Conservation (phyloP, 768 basidiomycete species). For the Amanita muscaria region DNA sequence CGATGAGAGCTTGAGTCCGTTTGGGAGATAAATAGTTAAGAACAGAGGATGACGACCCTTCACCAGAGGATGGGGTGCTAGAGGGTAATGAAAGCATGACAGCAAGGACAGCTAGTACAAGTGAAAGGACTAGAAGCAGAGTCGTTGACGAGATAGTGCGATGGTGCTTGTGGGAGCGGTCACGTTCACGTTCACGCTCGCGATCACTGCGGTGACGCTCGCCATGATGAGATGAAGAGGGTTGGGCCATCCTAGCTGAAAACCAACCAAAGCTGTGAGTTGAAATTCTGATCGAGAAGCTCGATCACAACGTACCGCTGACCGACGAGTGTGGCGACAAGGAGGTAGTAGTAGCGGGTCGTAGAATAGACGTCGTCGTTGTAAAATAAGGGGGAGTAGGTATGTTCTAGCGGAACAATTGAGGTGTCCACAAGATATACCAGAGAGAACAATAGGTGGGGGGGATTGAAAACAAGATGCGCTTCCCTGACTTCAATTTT, state of each 20-base stretch:
- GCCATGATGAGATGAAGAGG: slow-evolving; percentile 73
- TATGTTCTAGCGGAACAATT: slow-evolving; percentile 1
- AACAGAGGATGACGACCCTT: slow-evolving; percentile 40
- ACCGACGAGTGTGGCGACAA: slow-evolving; percentile 64
- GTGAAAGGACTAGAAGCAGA: slow-evolving; percentile 76
- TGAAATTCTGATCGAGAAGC: slow-evolving; percentile 3
- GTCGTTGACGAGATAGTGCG: slow-evolving; percentile 87
- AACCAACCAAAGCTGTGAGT: slow-evolving; percentile 8
- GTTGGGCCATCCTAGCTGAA: slow-evolving; percentile 81
- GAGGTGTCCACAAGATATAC: slow-evolving; percentile 17
- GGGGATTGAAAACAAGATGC: slow-evolving; percentile 22
- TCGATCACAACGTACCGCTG: slow-evolving; percentile 29
- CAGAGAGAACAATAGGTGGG: slow-evolving; percentile 17
- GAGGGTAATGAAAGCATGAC: slow-evolving; percentile 85
- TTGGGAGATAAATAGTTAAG: slow-evolving; percentile 75
- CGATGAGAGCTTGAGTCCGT: slow-evolving; percentile 69
- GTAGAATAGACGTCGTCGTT: slow-evolving; percentile 59
- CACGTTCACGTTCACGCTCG: slow-evolving; percentile 31
- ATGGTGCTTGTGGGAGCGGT: slow-evolving; percentile 63
- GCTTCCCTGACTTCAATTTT: slow-evolving; percentile 19
- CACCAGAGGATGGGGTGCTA: slow-evolving; percentile 27
- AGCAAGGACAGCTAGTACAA: slow-evolving; percentile 80
- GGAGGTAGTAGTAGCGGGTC: slow-evolving; percentile 53
- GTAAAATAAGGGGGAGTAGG: slow-evolving; percentile 24
- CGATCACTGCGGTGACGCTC: slow-evolving; percentile 48